These are phyloP conservation scores for Fusarium caatingaense DNA, from an alignment of 2,329 filamentous ascomycete genomes.

Conservation along the genomic window DNA sequence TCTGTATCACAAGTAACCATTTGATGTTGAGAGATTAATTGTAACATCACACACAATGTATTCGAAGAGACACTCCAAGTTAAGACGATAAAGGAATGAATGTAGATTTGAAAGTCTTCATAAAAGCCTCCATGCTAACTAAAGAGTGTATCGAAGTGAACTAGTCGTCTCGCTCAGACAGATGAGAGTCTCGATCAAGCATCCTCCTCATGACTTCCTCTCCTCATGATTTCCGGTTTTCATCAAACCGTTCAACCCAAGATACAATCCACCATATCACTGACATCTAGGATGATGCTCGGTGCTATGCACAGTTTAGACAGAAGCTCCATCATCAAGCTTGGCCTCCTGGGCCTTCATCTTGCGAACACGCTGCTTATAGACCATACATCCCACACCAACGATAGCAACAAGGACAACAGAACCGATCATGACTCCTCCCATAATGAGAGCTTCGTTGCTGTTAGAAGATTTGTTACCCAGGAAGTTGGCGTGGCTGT, in stretches of 20 bases:
- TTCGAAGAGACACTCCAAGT: not conserved
- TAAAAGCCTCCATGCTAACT: not conserved
- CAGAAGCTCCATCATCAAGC: not conserved
- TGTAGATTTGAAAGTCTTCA: not conserved
- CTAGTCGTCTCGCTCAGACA: not conserved
- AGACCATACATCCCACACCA: conserved; percentile 19
- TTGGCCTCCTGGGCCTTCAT: conserved; percentile 14
- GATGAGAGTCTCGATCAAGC: not conserved
- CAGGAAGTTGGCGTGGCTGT: not conserved
- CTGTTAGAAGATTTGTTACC: not conserved
- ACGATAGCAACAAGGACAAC: conserved; percentile 16
- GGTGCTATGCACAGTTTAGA: not conserved
- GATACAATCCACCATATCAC: not conserved
- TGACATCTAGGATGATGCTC: no score
- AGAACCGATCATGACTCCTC: conserved; percentile 7
- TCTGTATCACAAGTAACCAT: not conserved
- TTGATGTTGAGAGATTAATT: not conserved
- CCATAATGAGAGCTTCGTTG: conserved; percentile 21
- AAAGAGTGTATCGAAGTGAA: not conserved
- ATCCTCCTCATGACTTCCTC: not conserved
- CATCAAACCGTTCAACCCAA: not conserved
- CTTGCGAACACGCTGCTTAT: conserved; percentile 6
- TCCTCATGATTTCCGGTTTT: not conserved
- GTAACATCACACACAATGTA: not conserved
- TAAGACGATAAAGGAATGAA: not conserved